These are phyloP conservation scores for Candida maltosa DNA, from an alignment of 805 yeast species.

Conservation along the genomic window DNA sequence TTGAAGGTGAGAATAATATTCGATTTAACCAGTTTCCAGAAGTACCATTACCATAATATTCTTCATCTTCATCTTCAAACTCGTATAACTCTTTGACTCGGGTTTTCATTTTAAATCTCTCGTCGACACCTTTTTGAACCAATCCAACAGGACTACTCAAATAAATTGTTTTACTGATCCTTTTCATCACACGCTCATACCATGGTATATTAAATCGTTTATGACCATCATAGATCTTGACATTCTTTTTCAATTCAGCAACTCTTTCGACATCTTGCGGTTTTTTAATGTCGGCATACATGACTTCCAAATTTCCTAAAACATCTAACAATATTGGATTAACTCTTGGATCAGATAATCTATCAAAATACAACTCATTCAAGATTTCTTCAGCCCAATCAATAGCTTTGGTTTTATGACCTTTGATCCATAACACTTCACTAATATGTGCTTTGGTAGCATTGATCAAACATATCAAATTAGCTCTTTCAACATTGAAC, in stretches of 20 bases:
- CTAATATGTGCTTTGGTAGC: conserved; percentile 37
- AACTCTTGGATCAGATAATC: conserved; percentile 21
- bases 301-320: conserved; percentile 25
- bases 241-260: conserved; percentile 18
- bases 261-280: conserved; percentile 23
- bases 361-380: conserved; percentile 30
- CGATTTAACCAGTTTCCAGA: no score
- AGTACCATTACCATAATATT: no score
- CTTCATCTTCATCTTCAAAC: conserved; percentile 39
- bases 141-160: conserved; percentile 41
- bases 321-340: conserved; percentile 28
- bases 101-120: conserved; percentile 34
- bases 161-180: conserved; percentile 38
- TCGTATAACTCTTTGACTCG: conserved; percentile 36
- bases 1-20: no score
- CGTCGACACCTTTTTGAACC: conserved; percentile 35
- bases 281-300: conserved; percentile 29
- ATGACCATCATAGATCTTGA: conserved; percentile 25
- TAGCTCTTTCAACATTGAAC: conserved; percentile 29
- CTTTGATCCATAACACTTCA: conserved; percentile 41
- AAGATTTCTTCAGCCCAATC: conserved; percentile 42
- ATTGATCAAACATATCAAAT: conserved; percentile 24
- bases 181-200: conserved; percentile 30
- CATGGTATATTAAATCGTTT: conserved; percentile 15
- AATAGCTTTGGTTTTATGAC: conserved; percentile 34